These are phyloP conservation scores for Wickerhamia fluorescens DNA, from an alignment of 805 yeast genomes.

Conservation along the genomic window DNA sequence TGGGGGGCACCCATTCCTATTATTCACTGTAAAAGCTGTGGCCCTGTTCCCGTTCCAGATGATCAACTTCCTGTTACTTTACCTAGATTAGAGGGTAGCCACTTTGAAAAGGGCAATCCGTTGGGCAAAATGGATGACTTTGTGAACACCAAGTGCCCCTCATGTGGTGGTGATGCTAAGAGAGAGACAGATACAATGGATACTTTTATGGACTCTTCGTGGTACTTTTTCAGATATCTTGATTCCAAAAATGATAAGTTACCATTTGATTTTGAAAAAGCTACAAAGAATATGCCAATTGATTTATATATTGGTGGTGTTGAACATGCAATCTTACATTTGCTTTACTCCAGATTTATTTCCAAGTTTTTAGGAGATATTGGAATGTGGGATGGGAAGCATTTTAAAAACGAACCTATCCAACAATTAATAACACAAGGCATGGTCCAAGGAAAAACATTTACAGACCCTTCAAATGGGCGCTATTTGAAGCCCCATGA, in stretches of 20 bases:
- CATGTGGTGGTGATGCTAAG: conserved; percentile 63
- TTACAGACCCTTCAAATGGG: conserved; percentile 61
- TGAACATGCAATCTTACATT: conserved; percentile 92
- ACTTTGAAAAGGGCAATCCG: conserved; percentile 56
- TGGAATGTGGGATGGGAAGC: conserved; percentile 62
- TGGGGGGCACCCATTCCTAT: conserved; percentile 99
- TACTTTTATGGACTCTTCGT: conserved; percentile 94
- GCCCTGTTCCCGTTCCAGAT: conserved; percentile 89
- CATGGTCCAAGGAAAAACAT: conserved; percentile 95
- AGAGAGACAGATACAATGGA: conserved; percentile 99
- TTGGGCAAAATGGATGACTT: conserved; percentile 60
- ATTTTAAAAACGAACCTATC: conserved; percentile 70
- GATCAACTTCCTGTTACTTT: conserved; percentile 74
- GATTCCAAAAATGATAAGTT: conserved; percentile 56
- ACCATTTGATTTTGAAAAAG: conserved; percentile 50
- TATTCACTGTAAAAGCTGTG: conserved; percentile 79
- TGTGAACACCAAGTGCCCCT: conserved; percentile 72
- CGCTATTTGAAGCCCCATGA: conserved; percentile 77
- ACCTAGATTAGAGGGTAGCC: conserved; percentile 54
- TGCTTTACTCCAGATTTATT: conserved; percentile 79
- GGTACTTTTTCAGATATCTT: conserved; percentile 85
- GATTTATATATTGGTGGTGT: conserved; percentile 92
- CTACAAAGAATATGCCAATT: conserved; percentile 62
- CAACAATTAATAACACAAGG: conserved; percentile 83
- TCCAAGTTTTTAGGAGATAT: conserved; percentile 66